Evolutionary conservation across 345 rosid species (phyloP).

Genomic region (Rubroshorea leprosula): DNA sequence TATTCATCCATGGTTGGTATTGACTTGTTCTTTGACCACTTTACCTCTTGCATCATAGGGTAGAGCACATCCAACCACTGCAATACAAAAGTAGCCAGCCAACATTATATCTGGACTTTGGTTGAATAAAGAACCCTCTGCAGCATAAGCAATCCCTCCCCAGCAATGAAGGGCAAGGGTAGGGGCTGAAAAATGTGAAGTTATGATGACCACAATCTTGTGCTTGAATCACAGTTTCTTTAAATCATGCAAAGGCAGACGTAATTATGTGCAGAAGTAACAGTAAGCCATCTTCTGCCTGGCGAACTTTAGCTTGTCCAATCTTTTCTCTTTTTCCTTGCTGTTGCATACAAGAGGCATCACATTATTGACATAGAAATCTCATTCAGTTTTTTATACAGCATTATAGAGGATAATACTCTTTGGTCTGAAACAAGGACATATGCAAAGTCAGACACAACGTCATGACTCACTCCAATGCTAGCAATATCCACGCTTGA

Average conservation of each 20-base stretch:
- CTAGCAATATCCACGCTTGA: too few relatives aligned
- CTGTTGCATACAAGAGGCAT: constrained; percentile 29
- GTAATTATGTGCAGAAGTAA: constrained; percentile 40
- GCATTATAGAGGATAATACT: too few relatives aligned
- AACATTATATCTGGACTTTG: too few relatives aligned
- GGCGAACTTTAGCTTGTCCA: constrained; percentile 74
- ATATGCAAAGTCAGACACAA: too few relatives aligned
- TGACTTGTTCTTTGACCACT: constrained; percentile 45
- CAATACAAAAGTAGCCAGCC: too few relatives aligned
- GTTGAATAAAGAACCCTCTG: neutral
- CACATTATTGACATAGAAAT: neutral
- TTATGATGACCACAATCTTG: too few relatives aligned
- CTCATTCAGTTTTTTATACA: neutral
- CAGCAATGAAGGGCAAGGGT: too few relatives aligned
- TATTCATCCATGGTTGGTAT: constrained; percentile 64
- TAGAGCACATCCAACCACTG: constrained; percentile 81
- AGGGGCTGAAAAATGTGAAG: too few relatives aligned
- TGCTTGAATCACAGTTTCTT: constrained; percentile 46
- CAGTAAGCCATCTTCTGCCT: constrained; percentile 75
- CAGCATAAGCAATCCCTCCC: too few relatives aligned
- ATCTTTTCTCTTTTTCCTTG: constrained; percentile 52
- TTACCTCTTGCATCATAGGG: constrained; percentile 58
- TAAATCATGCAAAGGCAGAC: constrained; percentile 40
- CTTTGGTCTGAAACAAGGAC: too few relatives aligned
- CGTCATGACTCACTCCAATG: too few relatives aligned